phyloP scores from a whole-genome alignment of 2,329 filamentous ascomycete genomes.

The Trichoderma cornu-damae region DNA sequence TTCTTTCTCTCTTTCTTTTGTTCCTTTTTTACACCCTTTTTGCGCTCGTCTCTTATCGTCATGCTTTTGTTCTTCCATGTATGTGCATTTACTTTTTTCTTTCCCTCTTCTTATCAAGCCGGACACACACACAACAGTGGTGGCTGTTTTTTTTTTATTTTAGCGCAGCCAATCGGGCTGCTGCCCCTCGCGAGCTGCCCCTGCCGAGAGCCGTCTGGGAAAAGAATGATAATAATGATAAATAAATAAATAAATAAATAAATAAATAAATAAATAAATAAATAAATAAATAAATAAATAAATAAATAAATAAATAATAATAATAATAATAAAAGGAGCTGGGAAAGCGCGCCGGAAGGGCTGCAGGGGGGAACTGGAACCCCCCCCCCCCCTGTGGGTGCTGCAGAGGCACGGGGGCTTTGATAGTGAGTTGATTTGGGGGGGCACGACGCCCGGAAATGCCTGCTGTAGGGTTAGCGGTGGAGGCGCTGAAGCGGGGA shows the following conservation, averaged over 20 bases:
- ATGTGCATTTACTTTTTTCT: neutral
- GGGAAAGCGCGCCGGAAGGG: neutral
- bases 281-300: too few relatives aligned
- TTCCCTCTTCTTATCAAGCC: neutral
- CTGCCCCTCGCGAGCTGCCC: constrained; percentile 4
- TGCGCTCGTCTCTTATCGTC: too few relatives aligned
- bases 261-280: too few relatives aligned
- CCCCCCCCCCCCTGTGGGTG: neutral
- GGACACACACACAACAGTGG: neutral
- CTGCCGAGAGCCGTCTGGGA: constrained; percentile 1
- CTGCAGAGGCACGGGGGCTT: neutral
- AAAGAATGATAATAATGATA: too few relatives aligned
- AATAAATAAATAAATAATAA: too few relatives aligned
- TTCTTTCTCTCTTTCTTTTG: neutral
- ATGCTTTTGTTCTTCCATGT: neutral
- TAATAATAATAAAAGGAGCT: too few relatives aligned
- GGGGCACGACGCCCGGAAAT: too few relatives aligned
- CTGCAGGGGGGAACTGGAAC: constrained; percentile 13
- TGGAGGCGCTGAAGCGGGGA: too few relatives aligned
- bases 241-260: too few relatives aligned
- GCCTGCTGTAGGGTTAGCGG: too few relatives aligned
- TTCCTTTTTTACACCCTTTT: neutral
- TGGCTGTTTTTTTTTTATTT: neutral
- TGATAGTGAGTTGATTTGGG: too few relatives aligned
- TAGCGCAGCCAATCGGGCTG: constrained; percentile 4